Evolutionary conservation across 352 stramenopile species (phyloP).

Genomic region (Pseudoperonospora humuli): DNA sequence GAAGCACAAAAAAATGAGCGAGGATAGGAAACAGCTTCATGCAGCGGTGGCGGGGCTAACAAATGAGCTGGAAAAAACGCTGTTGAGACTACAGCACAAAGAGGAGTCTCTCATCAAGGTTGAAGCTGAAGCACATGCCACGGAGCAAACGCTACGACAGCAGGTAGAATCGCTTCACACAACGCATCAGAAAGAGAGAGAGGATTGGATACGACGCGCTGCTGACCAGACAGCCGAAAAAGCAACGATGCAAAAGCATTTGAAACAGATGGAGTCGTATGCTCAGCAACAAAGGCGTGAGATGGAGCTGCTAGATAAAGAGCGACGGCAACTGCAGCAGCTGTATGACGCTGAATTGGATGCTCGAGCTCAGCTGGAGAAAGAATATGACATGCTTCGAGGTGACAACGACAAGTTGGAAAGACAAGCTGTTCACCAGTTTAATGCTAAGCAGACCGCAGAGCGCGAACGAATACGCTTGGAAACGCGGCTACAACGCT

Average conservation of each 20-base stretch:
- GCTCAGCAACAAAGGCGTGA: constrained; percentile 23
- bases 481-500: constrained; percentile 35
- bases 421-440: constrained; percentile 6
- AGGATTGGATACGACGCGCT: constrained; percentile 54
- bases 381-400: constrained; percentile 21
- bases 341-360: constrained; percentile 28
- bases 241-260: constrained; percentile 37
- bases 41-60: constrained; percentile 19
- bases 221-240: constrained; percentile 58
- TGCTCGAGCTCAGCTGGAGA: constrained; percentile 13
- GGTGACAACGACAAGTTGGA: constrained; percentile 24
- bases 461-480: constrained; percentile 32
- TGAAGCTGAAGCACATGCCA: constrained; percentile 20
- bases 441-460: constrained; percentile 15
- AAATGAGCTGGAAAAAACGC: constrained; percentile 50
- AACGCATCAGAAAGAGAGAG: constrained; percentile 38
- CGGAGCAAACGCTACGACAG: constrained; percentile 29
- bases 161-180: constrained; percentile 31
- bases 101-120: constrained; percentile 28
- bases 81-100: constrained; percentile 42
- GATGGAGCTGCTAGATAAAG: constrained; percentile 38
- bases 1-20: constrained; percentile 17
- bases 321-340: constrained; percentile 33
- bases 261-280: constrained; percentile 33
- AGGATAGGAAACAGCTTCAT: constrained; percentile 30